Evolutionary conservation across 2,329 filamentous ascomycete genomes (phyloP).

Genomic region (Colletotrichum agaves): DNA sequence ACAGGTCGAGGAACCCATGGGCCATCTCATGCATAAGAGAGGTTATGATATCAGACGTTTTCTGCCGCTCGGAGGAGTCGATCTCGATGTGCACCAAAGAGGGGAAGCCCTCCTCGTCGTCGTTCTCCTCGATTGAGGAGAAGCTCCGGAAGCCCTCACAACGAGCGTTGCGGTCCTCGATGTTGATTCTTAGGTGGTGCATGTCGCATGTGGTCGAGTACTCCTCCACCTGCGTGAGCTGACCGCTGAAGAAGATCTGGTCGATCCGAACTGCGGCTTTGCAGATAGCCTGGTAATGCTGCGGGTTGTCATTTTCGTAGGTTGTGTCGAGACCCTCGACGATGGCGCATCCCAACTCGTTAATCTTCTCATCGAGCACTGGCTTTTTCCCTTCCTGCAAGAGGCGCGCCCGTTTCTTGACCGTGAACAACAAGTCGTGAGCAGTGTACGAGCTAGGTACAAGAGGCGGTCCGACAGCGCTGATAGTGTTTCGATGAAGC

Average conservation of each 20-base stretch:
- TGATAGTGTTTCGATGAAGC: too few species aligned
- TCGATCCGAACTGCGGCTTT: constrained; percentile 10
- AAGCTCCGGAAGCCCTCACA: neutral
- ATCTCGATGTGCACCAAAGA: neutral
- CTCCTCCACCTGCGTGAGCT: neutral
- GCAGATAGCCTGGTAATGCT: neutral
- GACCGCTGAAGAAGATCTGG: constrained; percentile 15
- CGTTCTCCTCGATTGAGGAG: neutral
- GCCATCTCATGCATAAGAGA: neutral
- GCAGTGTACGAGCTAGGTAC: too few species aligned
- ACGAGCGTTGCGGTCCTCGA: neutral
- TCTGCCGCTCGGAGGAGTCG: neutral
- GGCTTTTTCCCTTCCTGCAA: too few species aligned
- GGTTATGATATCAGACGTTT: neutral
- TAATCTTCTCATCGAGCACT: too few species aligned
- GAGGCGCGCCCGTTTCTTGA: too few species aligned
- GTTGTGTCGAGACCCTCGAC: too few species aligned
- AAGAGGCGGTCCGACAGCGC: too few species aligned
- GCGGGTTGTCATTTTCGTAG: neutral
- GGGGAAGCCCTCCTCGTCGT: neutral
- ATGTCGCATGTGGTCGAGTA: too few species aligned
- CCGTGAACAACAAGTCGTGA: too few species aligned
- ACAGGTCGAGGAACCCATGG: neutral
- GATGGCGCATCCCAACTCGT: too few species aligned
- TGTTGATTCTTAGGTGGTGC: neutral